Conservation (phyloP, 2,329 filamentous ascomycete species). For the Aureobasidium uvarum region DNA sequence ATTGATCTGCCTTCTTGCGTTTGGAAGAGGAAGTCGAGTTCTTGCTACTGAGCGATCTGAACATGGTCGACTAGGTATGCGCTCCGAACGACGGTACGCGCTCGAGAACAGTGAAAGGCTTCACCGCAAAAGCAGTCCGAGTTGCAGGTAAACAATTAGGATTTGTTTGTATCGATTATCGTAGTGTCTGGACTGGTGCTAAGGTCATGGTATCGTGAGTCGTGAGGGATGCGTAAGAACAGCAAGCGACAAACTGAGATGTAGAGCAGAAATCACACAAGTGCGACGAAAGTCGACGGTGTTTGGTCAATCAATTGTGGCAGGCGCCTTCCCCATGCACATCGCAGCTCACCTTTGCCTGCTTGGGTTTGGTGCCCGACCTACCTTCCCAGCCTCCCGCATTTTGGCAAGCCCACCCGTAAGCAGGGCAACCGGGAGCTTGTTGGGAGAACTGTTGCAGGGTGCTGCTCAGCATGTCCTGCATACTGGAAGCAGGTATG, state of each 20-base stretch:
- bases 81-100: neutral
- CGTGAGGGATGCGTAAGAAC: neutral
- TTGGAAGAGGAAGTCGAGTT: constrained; percentile 33
- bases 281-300: constrained; percentile 15
- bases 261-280: neutral
- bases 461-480: neutral
- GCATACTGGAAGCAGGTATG: neutral
- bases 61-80: constrained; percentile 26
- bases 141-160: constrained; percentile 1
- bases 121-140: constrained; percentile 12
- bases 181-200: neutral
- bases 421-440: constrained; percentile 22
- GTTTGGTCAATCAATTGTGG: constrained; percentile 22
- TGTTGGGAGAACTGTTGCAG: neutral
- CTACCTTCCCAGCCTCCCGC: constrained; percentile 22
- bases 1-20: constrained; percentile 33
- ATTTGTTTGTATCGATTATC: constrained; percentile 7
- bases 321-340: constrained; percentile 24
- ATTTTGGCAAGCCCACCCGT: constrained; percentile 19
- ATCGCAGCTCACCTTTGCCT: constrained; percentile 18
- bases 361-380: constrained; percentile 23
- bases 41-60: constrained; percentile 32
- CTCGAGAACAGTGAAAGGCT: constrained; percentile 4
- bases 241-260: neutral
- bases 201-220: constrained; percentile 22